These are phyloP conservation scores for Blumeriella jaapii DNA, from an alignment of 2,329 filamentous ascomycete species.

Conservation along the genomic window DNA sequence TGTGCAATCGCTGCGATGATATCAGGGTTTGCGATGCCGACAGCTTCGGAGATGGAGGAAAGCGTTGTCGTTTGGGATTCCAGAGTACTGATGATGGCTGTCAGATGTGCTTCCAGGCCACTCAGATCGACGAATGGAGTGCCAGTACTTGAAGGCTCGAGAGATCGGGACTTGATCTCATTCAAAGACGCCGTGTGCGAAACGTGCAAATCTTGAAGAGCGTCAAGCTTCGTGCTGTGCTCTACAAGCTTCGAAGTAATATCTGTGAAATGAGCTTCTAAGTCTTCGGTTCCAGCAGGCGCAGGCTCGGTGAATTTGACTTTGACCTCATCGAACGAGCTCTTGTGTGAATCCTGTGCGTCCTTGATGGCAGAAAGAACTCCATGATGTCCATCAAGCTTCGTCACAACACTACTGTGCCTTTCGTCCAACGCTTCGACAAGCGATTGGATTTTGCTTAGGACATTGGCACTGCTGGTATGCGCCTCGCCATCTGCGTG, in stretches of 20 bases:
- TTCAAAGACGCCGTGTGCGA: slow-evolving; percentile 7
- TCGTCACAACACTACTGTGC: slow-evolving; percentile 6
- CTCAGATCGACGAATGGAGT: too few species aligned
- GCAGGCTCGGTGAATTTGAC: slow-evolving; percentile 2
- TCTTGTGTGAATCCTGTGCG: neutral
- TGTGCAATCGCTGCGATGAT: too few species aligned
- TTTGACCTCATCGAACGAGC: slow-evolving; percentile 4
- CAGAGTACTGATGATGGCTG: too few species aligned
- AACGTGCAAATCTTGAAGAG: slow-evolving; percentile 8
- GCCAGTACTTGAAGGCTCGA: too few species aligned
- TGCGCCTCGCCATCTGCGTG: slow-evolving; percentile 21
- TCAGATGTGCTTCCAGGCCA: too few species aligned
- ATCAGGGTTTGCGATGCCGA: too few species aligned
- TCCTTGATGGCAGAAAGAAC: slow-evolving; percentile 1
- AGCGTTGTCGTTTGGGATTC: too few species aligned
- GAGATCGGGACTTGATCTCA: slow-evolving; percentile 11
- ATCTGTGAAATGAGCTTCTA: slow-evolving; percentile 2
- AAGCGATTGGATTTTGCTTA: slow-evolving; percentile 13
- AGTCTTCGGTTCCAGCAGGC: neutral
- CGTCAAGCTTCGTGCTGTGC: slow-evolving; percentile 5
- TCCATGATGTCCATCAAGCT: slow-evolving; percentile 5
- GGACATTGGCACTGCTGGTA: slow-evolving; percentile 8
- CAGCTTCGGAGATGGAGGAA: too few species aligned
- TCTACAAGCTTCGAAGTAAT: slow-evolving; percentile 2
- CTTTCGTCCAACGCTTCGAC: slow-evolving; percentile 13